Evolutionary conservation across 2,329 filamentous ascomycete species (phyloP), one percentile per base, ranked within the genome.

Genomic region (Aspergillus pseudotamarii): DNA sequence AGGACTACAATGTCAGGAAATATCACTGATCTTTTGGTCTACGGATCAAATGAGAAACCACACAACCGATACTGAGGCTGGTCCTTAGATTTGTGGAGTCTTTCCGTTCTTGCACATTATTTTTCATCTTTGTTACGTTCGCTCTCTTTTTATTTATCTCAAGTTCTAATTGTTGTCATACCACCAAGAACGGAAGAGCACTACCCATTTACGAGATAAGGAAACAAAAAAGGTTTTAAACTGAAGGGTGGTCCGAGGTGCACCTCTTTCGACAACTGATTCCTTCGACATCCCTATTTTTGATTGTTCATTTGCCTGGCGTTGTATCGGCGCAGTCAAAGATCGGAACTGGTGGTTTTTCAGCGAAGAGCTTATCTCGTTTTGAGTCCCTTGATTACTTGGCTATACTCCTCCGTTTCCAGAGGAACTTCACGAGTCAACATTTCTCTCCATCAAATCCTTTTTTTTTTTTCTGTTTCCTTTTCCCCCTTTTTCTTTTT

Each of bases 61-160:
- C 64, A 53, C 61, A 66, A 70, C 66, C 64, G 68, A 71, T 69
- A 63, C 65, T 66, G 66, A 75, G 74, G 75, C 75, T 72, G 75
- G 75, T 69, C 75, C 73, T 77, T 74, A 68, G 67, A 69, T 63
- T 64, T 69, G 65, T 69, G 68, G 66, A 66, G 67, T 70, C 65
- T 63, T 73, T 71, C 59, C 61, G 66, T 76, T 73, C 69, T 75
- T 77, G 75, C 75, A 77, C 75, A 77, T 77, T 73, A 74, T 75
- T 71, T 71, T 68, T 62, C 62, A 63, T 62, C 61, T 53, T 41
- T 59, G 58, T 62, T 65, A 67, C 55, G 46, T 67, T 65, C 48
- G 53, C 62, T 64, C 60, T 60, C 63, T 54, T 57, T 62, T 62
- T 38, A 11, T 65, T 61, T 60, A 57, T 64, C 54, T 60, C 61